These are phyloP conservation scores for Aspergillus viridinutans DNA, from an alignment of 2,329 filamentous ascomycete genomes.

Conservation along the genomic window DNA sequence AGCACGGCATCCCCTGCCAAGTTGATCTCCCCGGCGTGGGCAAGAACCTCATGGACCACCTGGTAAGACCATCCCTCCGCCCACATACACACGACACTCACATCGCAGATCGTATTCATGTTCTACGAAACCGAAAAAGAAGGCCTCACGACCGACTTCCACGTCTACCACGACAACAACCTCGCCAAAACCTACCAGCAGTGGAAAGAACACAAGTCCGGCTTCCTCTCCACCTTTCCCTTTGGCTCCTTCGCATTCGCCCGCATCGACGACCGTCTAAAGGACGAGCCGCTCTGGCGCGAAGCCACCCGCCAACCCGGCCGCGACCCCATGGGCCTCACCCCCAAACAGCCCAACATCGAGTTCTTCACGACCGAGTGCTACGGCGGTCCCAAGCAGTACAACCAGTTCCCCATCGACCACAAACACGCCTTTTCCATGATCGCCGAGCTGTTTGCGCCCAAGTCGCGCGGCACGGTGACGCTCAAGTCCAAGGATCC, in stretches of 20 bases:
- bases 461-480: constrained; percentile 55
- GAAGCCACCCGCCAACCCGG: constrained; percentile 46
- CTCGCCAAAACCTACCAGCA: constrained; percentile 49
- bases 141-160: constrained; percentile 53
- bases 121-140: constrained; percentile 56
- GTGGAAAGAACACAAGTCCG: constrained; percentile 57
- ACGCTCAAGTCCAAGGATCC: constrained; percentile 49
- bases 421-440: constrained; percentile 56
- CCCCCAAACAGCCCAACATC: constrained; percentile 54
- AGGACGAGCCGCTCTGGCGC: constrained; percentile 53
- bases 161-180: constrained; percentile 54
- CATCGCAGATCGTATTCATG: constrained; percentile 50
- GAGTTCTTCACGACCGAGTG: constrained; percentile 62
- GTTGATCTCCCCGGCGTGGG: constrained; percentile 51
- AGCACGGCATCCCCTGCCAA: constrained; percentile 41
- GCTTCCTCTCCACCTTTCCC: constrained; percentile 58
- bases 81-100: background rate
- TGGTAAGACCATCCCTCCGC: constrained; percentile 29
- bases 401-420: constrained; percentile 50
- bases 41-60: constrained; percentile 52
- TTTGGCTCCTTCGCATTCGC: constrained; percentile 61
- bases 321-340: constrained; percentile 61
- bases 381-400: constrained; percentile 59
- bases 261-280: constrained; percentile 57
- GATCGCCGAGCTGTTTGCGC: constrained; percentile 55